Base-by-base conservation (phyloP, 768 basidiomycete species). In the Macrocybe gigantea region DNA sequence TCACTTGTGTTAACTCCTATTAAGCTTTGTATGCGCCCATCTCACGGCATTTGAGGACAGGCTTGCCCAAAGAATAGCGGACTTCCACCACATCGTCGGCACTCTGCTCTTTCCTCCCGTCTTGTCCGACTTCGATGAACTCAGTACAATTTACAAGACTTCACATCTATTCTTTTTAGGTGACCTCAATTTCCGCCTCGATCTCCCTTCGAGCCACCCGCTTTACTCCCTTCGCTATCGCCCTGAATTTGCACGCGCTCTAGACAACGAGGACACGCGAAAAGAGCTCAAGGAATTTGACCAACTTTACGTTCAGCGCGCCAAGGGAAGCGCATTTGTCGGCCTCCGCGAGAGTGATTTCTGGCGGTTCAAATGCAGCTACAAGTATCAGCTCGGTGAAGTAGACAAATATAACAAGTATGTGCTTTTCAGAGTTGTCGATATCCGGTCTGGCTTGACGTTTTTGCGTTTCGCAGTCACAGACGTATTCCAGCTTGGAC, bases 81-180 rank as follows among this genome's bases (percentile, higher is more conserved):
- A 97, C 68, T 96, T 86, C 65, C 68, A 79, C 43, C 77, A 89
- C 52, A 92, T 99, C 35, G 87, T 91, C 35, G 69, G 80, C 38
- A 79, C 83, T 1, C 75, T 99, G 32, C 73, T 94, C 40, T 96
- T 99, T 57, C 69, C 80, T 7, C 72, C 88, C 6, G 48, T 73
- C 2, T 63, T 65, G 2, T 64, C 69, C 2, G 61, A 67, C 7
- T 64, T 74, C 0, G 57, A 56, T 29, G 49, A 53, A 8, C 66
- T 71, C 5, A 79, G 81, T 41, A 85, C 82, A 8, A 77, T 97
- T 40, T 93, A 88, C 69, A 73, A 82, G 38, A 87, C 93, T 0
- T 90, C 91, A 9, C 91, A 97, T 63, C 74, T 96, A 1, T 96
- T 97, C 74, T 75, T 96, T 62, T 75, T 96, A 33, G 95, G 95